phyloP scores from a whole-genome alignment of 768 basidiomycete species.

The Russula sp. region DNA sequence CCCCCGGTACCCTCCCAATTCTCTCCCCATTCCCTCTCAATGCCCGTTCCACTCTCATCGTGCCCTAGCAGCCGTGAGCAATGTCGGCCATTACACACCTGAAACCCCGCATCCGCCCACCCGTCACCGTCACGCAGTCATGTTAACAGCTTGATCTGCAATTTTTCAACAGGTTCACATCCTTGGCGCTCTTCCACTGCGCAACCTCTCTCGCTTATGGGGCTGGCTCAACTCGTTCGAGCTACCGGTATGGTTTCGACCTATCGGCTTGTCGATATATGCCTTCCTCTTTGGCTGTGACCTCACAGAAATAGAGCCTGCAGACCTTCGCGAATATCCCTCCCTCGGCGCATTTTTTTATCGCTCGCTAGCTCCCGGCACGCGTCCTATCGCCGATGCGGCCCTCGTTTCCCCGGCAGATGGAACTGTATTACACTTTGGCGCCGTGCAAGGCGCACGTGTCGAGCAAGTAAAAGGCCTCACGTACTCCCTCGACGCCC shows the following conservation, averaged over 20 bases:
- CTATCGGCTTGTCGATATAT: constrained; percentile 82
- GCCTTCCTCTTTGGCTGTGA: constrained; percentile 90
- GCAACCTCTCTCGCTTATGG: constrained; percentile 96
- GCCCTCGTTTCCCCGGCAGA: constrained; percentile 89
- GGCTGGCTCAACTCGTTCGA: constrained; percentile 92
- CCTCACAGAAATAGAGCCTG: constrained; percentile 81
- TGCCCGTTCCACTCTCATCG: background rate
- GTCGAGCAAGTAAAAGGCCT: constrained; percentile 98
- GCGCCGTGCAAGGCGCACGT: constrained; percentile 68
- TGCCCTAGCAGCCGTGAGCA: constrained; percentile 1
- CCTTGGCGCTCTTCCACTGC: constrained; percentile 88
- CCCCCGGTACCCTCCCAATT: background rate
- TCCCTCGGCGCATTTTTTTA: constrained; percentile 97
- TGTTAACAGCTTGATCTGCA: constrained; percentile 4
- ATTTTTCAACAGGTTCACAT: constrained; percentile 76
- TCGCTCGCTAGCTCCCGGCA: constrained; percentile 76
- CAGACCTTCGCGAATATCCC: constrained; percentile 73
- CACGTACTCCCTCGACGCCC: constrained; percentile 91
- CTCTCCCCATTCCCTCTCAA: background rate
- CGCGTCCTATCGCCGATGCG: constrained; percentile 60
- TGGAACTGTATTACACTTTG: constrained; percentile 89
- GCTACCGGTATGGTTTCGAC: constrained; percentile 94
- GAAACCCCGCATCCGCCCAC: background rate
- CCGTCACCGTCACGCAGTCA: background rate
- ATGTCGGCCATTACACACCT: background rate